Base-by-base conservation (phyloP, 2,329 filamentous ascomycete species). In the Parascedosporium putredinis region DNA sequence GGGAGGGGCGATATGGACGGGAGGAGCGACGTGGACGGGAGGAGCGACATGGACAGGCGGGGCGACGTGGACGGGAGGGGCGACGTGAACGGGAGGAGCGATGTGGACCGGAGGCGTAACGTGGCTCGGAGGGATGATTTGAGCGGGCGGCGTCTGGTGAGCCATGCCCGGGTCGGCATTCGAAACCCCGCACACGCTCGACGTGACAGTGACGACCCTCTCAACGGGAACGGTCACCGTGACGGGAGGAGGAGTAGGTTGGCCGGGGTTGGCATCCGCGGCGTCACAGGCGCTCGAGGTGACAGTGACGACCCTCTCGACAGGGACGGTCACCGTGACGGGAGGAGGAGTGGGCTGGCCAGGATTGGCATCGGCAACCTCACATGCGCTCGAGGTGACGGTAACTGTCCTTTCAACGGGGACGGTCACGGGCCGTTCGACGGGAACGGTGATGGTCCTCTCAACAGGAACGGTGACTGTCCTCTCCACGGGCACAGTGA, bases 391-490 rank as follows among this genome's bases (percentile, higher is more conserved):
- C 10, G 42, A 22, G 22, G 34, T 25, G 16, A 49, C 36, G 31
- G 33, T 49, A 22, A 40, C 31, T 22, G 16, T 10, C 18, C 31
- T 47, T 18, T 24, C 33, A 6, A 31, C 27, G 12, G 27, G 27
- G 12, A 31, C 27, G 27, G 27, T 31, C 7, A 31, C 27, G 22
- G 29, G 18, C 29, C 40, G 12, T 33, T 40, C 20, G 23, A 48
- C 45, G 20, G 45, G 45, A 4, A 48, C 45, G 14, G 22, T 6
- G 9, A 49, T 34, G 20, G 46, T 49, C 33, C 42, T 24, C 29
- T 40, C n/a, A 8, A 49, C 47, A 10, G 24, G n/a, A n/a, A 40
- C 29, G 36, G 47, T 44, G 25, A 50, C 47, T 5, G 47, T 31
- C 9, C 31, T 22, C n/a, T 40, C 12, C 20, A 49, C 46, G 22